A percentile compares a stretch with the other conserved stretches of the same genome.
phyloP scores from a whole-genome alignment of 2,329 filamentous ascomycete genomes.

The Pestalotiopsis sp. region DNA sequence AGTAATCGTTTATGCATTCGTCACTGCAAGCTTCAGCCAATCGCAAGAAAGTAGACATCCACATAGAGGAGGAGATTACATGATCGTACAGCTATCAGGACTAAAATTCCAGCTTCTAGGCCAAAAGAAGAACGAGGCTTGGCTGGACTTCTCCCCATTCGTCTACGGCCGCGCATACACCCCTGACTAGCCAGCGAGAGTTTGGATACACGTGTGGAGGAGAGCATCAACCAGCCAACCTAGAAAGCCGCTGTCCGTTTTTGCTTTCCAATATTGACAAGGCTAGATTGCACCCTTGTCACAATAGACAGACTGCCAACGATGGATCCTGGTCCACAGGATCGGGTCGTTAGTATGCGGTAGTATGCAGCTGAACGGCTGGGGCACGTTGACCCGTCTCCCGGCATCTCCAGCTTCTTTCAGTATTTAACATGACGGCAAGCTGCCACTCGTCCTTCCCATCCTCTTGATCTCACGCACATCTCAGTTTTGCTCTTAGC shows the following conservation, averaged over 20 bases:
- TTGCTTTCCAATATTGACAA: constrained; percentile 9
- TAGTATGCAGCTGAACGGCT: neutral
- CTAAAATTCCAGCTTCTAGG: constrained; percentile 1
- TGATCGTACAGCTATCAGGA: neutral
- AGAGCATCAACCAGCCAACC: neutral
- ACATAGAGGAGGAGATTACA: neutral
- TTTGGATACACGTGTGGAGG: constrained; percentile 4
- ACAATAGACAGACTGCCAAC: constrained; percentile 1
- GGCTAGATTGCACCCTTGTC: neutral
- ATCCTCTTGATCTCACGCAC: constrained; percentile 6
- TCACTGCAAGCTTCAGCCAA: neutral
- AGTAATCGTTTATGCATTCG: neutral
- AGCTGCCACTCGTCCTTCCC: neutral
- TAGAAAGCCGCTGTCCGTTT: constrained; percentile 5
- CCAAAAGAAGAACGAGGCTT: constrained; percentile 1
- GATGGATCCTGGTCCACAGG: constrained; percentile 6
- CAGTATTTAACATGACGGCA: constrained; percentile 13
- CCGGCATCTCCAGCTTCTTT: constrained; percentile 7
- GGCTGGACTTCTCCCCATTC: neutral
- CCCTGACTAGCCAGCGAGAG: constrained; percentile 5
- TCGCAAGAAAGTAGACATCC: neutral
- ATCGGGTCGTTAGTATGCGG: constrained; percentile 2
- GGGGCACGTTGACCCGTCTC: neutral
- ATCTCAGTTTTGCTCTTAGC: constrained; percentile 10
- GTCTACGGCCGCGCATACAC: neutral